Percentiles rank a stretch among this genome's conserved stretches.
phyloP scores from a whole-genome alignment of 2,329 filamentous ascomycete genomes.

The Xylaria sp. region DNA sequence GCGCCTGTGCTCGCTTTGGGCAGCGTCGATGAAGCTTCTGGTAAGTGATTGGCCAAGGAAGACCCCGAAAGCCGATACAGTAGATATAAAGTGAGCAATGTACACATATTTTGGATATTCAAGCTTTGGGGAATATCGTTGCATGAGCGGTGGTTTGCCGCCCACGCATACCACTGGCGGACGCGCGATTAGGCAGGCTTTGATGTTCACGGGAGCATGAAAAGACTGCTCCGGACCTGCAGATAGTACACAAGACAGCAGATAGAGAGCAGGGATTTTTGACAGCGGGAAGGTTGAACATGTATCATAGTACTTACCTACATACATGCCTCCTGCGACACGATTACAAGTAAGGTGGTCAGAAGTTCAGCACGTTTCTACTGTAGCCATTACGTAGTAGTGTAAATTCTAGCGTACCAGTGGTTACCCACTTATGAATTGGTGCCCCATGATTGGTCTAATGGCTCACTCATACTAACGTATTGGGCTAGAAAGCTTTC shows the following conservation, averaged over 20 bases:
- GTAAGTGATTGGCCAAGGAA: not conserved
- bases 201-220: conserved; percentile 25
- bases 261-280: not conserved
- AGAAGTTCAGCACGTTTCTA: not conserved
- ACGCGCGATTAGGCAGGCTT: conserved; percentile 11
- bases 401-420: not conserved
- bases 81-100: not conserved
- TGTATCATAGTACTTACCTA: not conserved
- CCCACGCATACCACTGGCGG: not conserved
- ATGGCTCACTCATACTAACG: not conserved
- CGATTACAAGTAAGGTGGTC: not conserved
- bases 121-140: not conserved
- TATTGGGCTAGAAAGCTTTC: not conserved
- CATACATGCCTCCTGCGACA: not conserved
- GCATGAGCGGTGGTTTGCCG: not conserved
- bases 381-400: too few species aligned
- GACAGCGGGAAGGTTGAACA: not conserved
- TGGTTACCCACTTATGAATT: not conserved
- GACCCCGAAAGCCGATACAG: not conserved
- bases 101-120: not conserved
- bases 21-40: not conserved
- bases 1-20: not conserved
- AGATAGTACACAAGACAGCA: not conserved
- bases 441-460: conserved; percentile 13
- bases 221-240: not conserved